phyloP scores from a whole-genome alignment of 2,329 filamentous ascomycete species.

The Apiospora arundinis region DNA sequence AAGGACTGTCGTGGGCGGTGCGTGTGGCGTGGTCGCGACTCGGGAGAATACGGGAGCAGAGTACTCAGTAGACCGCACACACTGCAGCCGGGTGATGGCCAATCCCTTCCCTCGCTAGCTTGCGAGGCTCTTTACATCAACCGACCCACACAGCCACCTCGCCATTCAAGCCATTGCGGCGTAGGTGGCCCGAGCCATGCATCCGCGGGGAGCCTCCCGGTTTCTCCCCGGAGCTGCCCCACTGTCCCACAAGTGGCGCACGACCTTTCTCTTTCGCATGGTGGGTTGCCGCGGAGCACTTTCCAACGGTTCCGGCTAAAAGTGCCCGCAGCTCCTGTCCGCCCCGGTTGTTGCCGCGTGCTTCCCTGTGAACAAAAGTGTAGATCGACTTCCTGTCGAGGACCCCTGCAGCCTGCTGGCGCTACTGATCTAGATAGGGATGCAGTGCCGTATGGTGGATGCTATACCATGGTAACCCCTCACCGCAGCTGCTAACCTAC shows the following conservation, averaged over 20 bases:
- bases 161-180: background rate
- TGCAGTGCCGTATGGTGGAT: too few relatives aligned
- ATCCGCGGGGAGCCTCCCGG: background rate
- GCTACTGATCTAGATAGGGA: too few relatives aligned
- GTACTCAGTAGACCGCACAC: background rate
- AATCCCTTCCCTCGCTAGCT: background rate
- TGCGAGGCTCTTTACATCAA: background rate
- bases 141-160: background rate
- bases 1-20: slow-evolving; percentile 4
- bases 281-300: too few relatives aligned
- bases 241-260: background rate
- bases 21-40: background rate
- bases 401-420: too few relatives aligned
- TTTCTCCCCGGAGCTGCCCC: slow-evolving; percentile 3
- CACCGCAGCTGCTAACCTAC: too few relatives aligned
- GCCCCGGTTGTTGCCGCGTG: too few relatives aligned
- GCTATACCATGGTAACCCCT: too few relatives aligned
- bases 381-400: too few relatives aligned
- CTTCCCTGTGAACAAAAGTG: too few relatives aligned
- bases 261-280: too few relatives aligned
- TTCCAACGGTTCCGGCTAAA: too few relatives aligned
- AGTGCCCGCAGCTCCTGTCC: too few relatives aligned
- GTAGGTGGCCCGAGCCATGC: background rate
- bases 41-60: slow-evolving; percentile 2
- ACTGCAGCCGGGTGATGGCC: background rate